These are phyloP conservation scores for Sungouiozyma ichnusensis DNA, from an alignment of 805 yeast species.

Conservation along the genomic window DNA sequence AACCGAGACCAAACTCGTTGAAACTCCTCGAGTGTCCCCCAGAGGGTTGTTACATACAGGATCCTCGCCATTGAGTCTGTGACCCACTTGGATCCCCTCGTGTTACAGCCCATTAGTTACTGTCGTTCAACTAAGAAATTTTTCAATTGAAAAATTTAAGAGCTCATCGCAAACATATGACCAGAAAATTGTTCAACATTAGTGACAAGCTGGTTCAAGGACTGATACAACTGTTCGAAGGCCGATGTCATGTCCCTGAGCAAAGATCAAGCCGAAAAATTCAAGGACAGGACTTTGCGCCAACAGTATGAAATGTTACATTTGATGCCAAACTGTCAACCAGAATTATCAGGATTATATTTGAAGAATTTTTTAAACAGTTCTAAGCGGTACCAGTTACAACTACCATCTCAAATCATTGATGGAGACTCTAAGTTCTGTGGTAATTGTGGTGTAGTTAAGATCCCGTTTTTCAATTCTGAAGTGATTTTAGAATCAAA, in stretches of 20 bases:
- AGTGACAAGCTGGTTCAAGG: too few species aligned
- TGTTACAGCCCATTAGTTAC: too few species aligned
- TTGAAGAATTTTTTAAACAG: constrained; percentile 24
- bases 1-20: too few species aligned
- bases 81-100: too few species aligned
- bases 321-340: constrained; percentile 14
- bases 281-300: constrained; percentile 16
- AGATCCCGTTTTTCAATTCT: constrained; percentile 20
- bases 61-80: too few species aligned
- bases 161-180: background rate
- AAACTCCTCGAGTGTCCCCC: too few species aligned
- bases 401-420: constrained; percentile 14
- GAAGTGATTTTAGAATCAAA: constrained; percentile 16
- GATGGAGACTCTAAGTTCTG: constrained; percentile 22
- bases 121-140: too few species aligned
- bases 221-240: too few species aligned
- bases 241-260: constrained; percentile 11
- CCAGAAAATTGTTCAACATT: too few species aligned
- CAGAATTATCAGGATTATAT: constrained; percentile 23
- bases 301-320: constrained; percentile 25
- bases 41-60: too few species aligned
- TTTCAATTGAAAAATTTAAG: background rate
- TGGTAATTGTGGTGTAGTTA: constrained; percentile 22
- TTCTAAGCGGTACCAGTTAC: constrained; percentile 19
- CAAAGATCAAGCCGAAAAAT: constrained; percentile 18